These are phyloP conservation scores for Picochlorum sp. DNA, from an alignment of 139 green algal species.

Conservation along the genomic window DNA sequence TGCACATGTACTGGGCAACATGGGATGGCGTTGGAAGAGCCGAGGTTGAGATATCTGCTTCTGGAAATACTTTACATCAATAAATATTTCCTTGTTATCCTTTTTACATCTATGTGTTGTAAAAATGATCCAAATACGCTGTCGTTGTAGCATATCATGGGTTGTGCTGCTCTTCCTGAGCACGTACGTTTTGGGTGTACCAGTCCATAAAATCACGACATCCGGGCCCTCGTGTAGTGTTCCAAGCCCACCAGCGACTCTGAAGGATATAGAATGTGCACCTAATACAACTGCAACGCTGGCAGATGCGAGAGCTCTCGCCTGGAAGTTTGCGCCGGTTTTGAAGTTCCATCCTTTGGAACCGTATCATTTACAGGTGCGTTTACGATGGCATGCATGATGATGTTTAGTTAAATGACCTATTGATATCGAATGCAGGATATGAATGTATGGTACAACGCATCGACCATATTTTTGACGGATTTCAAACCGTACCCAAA, in stretches of 20 bases:
- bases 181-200: neutral
- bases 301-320: neutral
- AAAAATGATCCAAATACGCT: too few species aligned
- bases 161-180: too few species aligned
- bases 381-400: neutral
- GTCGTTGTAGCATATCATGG: too few species aligned
- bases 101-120: too few species aligned
- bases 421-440: neutral
- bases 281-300: constrained; percentile 5
- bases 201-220: constrained; percentile 1
- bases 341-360: constrained; percentile 16
- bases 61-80: too few species aligned
- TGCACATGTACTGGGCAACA: too few species aligned
- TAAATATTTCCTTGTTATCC: too few species aligned
- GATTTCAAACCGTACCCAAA: neutral
- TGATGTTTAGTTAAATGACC: too few species aligned
- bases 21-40: too few species aligned
- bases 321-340: constrained; percentile 23
- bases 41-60: too few species aligned
- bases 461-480: constrained; percentile 1
- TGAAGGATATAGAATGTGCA: neutral
- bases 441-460: constrained; percentile 12
- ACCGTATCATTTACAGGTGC: constrained; percentile 12
- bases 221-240: constrained; percentile 1
- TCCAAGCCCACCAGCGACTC: neutral